Percentiles rank a stretch among this genome's conserved stretches.
Conservation (phyloP, 495 filamentous ascomycete species). For the Podospora fimiseda region DNA sequence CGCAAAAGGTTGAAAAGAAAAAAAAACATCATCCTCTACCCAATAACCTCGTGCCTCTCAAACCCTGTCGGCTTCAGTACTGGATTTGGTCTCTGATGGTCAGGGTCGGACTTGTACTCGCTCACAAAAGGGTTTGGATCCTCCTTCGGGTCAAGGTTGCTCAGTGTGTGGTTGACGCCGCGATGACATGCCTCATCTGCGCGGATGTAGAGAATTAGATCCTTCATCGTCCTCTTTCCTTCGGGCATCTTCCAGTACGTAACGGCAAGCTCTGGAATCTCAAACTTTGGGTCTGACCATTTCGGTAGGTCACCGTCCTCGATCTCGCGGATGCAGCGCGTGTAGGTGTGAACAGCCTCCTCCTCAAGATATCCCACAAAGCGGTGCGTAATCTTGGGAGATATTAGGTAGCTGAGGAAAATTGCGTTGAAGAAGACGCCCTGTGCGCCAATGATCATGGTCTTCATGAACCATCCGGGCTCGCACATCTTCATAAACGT, state of each 20-base stretch:
- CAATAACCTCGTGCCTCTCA: constrained; percentile 78
- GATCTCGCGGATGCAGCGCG: constrained; percentile 75
- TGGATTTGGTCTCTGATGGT: constrained; percentile 50
- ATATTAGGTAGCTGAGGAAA: constrained; percentile 83
- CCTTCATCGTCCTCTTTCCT: constrained; percentile 70
- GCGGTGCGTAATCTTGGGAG: constrained; percentile 83
- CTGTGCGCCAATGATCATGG: constrained; percentile 75
- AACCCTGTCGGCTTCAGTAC: constrained; percentile 65
- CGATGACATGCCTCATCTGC: constrained; percentile 90
- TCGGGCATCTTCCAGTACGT: constrained; percentile 93
- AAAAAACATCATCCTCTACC: constrained; percentile 10
- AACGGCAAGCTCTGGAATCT: constrained; percentile 81
- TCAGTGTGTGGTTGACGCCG: constrained; percentile 93
- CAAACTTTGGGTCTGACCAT: constrained; percentile 62
- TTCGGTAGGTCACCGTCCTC: constrained; percentile 75
- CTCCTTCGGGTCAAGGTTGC: constrained; percentile 69
- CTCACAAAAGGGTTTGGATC: constrained; percentile 90
- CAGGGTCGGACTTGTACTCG: constrained; percentile 56
- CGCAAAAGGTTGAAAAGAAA: not conserved
- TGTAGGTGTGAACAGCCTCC: constrained; percentile 94
- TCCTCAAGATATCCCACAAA: constrained; percentile 98
- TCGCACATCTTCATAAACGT: constrained; percentile 92
- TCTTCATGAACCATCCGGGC: constrained; percentile 83
- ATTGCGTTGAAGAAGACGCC: constrained; percentile 92
- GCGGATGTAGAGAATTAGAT: constrained; percentile 80